Conservation (phyloP, 2,329 filamentous ascomycete genomes). For the Zymoseptoria ardabiliae region DNA sequence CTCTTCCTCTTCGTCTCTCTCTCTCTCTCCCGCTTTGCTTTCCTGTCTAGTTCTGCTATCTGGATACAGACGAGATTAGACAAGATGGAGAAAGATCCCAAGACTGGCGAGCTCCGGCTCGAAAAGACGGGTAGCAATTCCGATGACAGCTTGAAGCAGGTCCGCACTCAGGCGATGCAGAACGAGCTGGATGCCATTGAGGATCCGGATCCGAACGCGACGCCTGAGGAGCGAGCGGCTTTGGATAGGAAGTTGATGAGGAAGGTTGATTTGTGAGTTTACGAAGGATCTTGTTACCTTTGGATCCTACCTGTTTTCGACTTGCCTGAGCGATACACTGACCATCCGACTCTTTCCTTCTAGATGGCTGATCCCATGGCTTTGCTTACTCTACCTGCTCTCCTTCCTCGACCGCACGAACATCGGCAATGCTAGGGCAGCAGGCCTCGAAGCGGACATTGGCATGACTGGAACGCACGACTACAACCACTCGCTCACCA, state of each 20-base stretch:
- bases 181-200: neutral
- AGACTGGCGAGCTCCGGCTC: constrained; percentile 1
- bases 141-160: constrained; percentile 4
- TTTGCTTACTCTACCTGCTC: constrained; percentile 52
- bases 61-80: neutral
- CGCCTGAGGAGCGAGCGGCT: neutral
- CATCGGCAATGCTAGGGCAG: constrained; percentile 54
- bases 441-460: constrained; percentile 51
- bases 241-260: constrained; percentile 44
- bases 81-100: neutral
- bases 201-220: constrained; percentile 6
- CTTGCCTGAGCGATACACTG: constrained; percentile 39
- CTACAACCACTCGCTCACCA: constrained; percentile 69
- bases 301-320: constrained; percentile 55
- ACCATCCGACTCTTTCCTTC: neutral
- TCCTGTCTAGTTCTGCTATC: too few relatives aligned
- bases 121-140: constrained; percentile 1
- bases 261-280: constrained; percentile 46
- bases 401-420: constrained; percentile 7
- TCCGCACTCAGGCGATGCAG: neutral
- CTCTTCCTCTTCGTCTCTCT: neutral
- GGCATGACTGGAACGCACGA: constrained; percentile 51
- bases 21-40: neutral
- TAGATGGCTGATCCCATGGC: constrained; percentile 43
- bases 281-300: constrained; percentile 47